phyloP scores from a whole-genome alignment of 139 green algal genomes.

The Haematococcus lacustris region DNA sequence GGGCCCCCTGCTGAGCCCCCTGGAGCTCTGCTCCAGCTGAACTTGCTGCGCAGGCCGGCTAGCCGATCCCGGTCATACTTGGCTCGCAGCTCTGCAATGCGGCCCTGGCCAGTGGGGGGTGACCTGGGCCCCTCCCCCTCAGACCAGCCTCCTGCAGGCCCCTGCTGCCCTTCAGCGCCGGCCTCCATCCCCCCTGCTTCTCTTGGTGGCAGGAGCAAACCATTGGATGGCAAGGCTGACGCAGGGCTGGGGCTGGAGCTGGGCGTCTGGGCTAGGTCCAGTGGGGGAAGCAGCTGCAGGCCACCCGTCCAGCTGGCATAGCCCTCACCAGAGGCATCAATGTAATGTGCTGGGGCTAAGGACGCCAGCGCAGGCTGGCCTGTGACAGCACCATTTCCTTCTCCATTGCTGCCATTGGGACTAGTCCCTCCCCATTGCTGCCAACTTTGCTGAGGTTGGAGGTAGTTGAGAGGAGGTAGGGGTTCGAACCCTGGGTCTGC shows the following conservation, averaged over 20 bases:
- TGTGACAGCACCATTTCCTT: neutral
- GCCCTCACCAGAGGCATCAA: slow-evolving; percentile 5
- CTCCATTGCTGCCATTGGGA: no score
- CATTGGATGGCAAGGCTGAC: neutral
- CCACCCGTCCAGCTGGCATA: slow-evolving; percentile 14
- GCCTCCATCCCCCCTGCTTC: neutral
- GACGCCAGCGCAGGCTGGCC: neutral
- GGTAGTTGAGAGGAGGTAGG: neutral
- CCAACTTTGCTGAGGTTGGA: neutral
- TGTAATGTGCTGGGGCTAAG: slow-evolving; percentile 3
- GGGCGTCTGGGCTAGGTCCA: neutral
- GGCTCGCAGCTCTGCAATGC: slow-evolving; percentile 20
- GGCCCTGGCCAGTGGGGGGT: neutral
- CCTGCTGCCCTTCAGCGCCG: neutral
- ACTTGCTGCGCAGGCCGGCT: slow-evolving; percentile 21
- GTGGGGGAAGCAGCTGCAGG: neutral
- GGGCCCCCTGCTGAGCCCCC: neutral
- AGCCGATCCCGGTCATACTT: slow-evolving; percentile 30
- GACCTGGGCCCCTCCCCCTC: neutral
- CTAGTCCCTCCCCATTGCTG: neutral
- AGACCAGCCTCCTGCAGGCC: neutral
- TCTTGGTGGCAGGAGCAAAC: neutral
- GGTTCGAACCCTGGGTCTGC: neutral
- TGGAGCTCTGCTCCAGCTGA: slow-evolving; percentile 17
- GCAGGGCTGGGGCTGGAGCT: no score